Evolutionary conservation across 78 protist species (phyloP), one percentile per base, ranked within the genome.

Genomic region (Mastigamoeba balamuthi): DNA sequence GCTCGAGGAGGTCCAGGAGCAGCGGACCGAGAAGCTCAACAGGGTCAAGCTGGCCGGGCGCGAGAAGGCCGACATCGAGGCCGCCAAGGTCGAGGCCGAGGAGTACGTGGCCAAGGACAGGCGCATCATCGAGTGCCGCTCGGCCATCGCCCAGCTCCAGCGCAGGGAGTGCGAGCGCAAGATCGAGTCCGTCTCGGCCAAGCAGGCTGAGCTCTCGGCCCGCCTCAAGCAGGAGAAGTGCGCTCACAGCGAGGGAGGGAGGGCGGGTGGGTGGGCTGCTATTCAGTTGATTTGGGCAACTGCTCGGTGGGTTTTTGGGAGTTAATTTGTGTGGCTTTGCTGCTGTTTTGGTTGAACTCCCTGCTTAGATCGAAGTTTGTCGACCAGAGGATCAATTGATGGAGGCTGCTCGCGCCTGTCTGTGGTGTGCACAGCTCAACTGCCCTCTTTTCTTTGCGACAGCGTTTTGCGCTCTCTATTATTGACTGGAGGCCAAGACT

Each of bases 71-170:
- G 41, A 10, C 2, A 73, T 85, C 39, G 74, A 67, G 53, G 52
- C 72, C 25, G 77, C 92, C 29, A 93, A 92, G 86, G 37, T 10
- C 6, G 98, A 93, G 66, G 99, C 99, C 7, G 94, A 81, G 70
- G 90, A 35, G 44, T 95, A 40, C 73, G 0, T 96, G 23, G 23
- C 7, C 4, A 39, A 36, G 1, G 88, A 93, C 69, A 25, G n/a
- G 4, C 83, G 87, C 52, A 48, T 85, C 6, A 23, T 30, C 25
- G 40, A 41, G 23, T 3, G 44, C 10, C 72, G 68, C 17, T 42
- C 70, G 1, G 27, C 42, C 3, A 27, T 58, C 7, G 38, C 17
- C 36, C 88, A 87, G 36, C 38, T 77, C 0, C 37, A n/a, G 1
- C n/a, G 79, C 36, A 28, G n/a, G 0, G 25, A 41, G 7, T 38